Base-by-base conservation (phyloP, 768 basidiomycete species). In the Phaeotremella skinneri region DNA sequence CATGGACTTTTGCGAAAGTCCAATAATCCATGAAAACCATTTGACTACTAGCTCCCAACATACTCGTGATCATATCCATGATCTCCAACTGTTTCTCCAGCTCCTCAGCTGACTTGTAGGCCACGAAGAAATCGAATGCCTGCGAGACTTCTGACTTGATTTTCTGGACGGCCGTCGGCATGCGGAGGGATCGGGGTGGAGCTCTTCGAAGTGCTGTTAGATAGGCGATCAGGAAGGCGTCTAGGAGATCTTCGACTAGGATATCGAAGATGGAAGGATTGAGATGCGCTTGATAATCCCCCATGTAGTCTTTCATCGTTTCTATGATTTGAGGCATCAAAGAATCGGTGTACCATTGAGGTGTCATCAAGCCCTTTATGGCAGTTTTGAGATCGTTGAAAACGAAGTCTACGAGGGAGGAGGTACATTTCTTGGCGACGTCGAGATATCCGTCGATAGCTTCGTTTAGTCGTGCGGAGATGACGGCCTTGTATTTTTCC, bases 361-460 rank as follows among this genome's bases (percentile, higher is more conserved):
- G 80, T 4, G 73, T 86, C 82, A 98, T 92, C 34, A 98, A 81
- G 37, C 81, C 82, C 74, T 90, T 91, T 16, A 85, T 88, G 9
- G 88, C 93, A 0, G 88, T 85, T 74, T 87, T 90, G 66, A 98
- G 79, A 75, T 98, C 96, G 76, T 96, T 89, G 81, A 96, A 91
- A 68, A 98, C 87, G 69, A 94, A 85, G 67, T 90, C 89, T 70
- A 99, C 92, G 57, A 99, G 84, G 0, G 88, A 88, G 68, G 94
- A 89, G 21, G 89, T 91, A 81, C 93, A 98, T 75, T 90, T 90
- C 81, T 98, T 98, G 52, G 93, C 93, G 37, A 98, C 91, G 77
- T 99, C 96, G 62, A 98, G 84, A 77, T 93, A 98, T 2, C 96
- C 96, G 74, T 99, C 94, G 66, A 98, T 97, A 31, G 93, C 92